Conservation (phyloP, 306 rosid species). For the Dryas alaskensis region DNA sequence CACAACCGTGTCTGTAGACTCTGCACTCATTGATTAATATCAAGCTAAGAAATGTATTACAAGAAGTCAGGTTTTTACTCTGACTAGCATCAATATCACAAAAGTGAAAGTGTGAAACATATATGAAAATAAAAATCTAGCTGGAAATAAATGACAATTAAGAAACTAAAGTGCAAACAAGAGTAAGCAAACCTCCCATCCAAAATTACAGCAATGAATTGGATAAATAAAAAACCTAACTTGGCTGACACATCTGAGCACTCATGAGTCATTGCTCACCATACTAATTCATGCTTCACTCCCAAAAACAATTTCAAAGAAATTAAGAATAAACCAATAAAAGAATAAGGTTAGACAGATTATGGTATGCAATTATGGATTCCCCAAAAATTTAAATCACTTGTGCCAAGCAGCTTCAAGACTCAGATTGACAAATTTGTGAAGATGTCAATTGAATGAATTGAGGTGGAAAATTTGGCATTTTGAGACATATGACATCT, state of each 20-base stretch:
- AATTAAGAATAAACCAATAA: neutral
- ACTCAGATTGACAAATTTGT: neutral
- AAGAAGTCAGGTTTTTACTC: neutral
- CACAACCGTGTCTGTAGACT: neutral
- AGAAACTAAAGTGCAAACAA: neutral
- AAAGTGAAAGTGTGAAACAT: too few relatives aligned
- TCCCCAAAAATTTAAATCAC: neutral
- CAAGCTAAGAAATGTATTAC: neutral
- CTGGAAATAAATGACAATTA: too few relatives aligned
- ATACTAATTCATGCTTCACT: constrained; percentile 1
- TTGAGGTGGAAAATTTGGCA: constrained; percentile 72
- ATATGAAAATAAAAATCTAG: too few relatives aligned
- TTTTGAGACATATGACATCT: constrained; percentile 45
- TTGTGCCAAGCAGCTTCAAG: constrained; percentile 7
- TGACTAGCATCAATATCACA: too few relatives aligned
- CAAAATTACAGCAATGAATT: neutral
- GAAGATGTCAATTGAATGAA: constrained; percentile 44
- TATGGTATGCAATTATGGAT: neutral
- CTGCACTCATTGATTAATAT: too few relatives aligned
- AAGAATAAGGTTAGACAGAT: neutral
- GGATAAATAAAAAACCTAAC: neutral
- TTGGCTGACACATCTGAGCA: neutral
- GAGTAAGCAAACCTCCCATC: neutral
- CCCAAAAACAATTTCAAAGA: neutral
- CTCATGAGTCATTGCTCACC: neutral